These are phyloP conservation scores for Pleoardoris graminearum DNA, from an alignment of 2,329 filamentous ascomycete genomes.

Conservation along the genomic window DNA sequence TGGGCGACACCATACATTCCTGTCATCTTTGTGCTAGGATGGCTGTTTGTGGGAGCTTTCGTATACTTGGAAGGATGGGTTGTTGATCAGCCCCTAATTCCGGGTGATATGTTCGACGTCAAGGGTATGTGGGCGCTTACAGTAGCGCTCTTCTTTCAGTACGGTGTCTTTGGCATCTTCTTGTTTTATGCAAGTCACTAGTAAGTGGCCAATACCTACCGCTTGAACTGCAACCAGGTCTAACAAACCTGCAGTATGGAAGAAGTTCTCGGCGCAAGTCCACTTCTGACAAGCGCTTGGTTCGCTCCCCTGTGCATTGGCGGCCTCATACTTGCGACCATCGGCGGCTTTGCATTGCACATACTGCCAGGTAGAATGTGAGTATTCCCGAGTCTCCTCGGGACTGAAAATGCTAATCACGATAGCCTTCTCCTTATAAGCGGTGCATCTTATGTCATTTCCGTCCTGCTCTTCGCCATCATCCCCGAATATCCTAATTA, in stretches of 20 bases:
- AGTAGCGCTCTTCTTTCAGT: conserved; percentile 51
- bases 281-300: conserved; percentile 40
- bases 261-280: conserved; percentile 30
- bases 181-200: conserved; percentile 47
- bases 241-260: conserved; percentile 26
- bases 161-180: conserved; percentile 44
- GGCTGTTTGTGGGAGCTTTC: conserved; percentile 61
- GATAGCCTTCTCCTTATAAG: conserved; percentile 33
- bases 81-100: conserved; percentile 68
- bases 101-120: conserved; percentile 68
- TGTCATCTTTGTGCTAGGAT: conserved; percentile 65
- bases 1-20: conserved; percentile 77
- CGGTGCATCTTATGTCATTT: conserved; percentile 36
- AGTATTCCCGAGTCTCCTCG: neutral
- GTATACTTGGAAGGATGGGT: conserved; percentile 75
- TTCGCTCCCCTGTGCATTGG: conserved; percentile 44
- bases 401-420: neutral
- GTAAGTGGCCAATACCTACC: conserved; percentile 11
- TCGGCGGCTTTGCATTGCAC: conserved; percentile 42
- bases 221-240: neutral
- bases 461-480: conserved; percentile 40
- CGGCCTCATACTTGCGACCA: conserved; percentile 39
- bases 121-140: conserved; percentile 62
- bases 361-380: conserved; percentile 39
- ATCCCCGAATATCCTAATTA: conserved; percentile 38